Conservation (phyloP, 1,284 basidiomycete genomes). For the Laetiporus sulphureus region DNA sequence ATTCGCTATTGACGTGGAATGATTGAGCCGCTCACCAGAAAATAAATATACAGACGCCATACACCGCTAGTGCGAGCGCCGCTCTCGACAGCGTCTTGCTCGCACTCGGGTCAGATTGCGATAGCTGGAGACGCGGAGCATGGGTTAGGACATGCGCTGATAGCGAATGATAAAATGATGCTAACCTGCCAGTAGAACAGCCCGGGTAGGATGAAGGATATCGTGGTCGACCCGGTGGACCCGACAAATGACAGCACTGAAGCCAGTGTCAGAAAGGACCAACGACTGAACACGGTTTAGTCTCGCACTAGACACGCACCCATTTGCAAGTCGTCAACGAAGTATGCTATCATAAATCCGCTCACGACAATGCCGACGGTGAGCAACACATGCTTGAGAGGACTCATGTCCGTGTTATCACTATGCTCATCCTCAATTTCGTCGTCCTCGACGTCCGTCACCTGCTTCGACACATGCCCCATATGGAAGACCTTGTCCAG, state of each 20-base stretch:
- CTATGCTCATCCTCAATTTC: slow-evolving; percentile 50
- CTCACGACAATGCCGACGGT: slow-evolving; percentile 67
- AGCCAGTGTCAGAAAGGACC: too few relatives aligned
- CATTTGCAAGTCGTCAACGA: slow-evolving; percentile 78
- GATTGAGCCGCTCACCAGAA: slow-evolving; percentile 64
- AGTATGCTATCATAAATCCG: slow-evolving; percentile 76
- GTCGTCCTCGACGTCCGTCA: slow-evolving; percentile 27
- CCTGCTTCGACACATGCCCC: slow-evolving; percentile 24
- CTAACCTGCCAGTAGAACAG: slow-evolving; percentile 76
- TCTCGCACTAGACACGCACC: slow-evolving; percentile 46
- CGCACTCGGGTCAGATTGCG: slow-evolving; percentile 56
- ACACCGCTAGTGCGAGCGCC: slow-evolving; percentile 65
- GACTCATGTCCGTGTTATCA: slow-evolving; percentile 57
- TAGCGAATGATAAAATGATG: slow-evolving; percentile 2
- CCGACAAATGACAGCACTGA: slow-evolving; percentile 94
- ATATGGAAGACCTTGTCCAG: slow-evolving; percentile 82
- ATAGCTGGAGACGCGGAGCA: slow-evolving; percentile 42
- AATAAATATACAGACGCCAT: slow-evolving; percentile 78
- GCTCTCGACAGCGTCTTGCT: slow-evolving; percentile 52
- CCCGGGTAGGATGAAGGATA: slow-evolving; percentile 96
- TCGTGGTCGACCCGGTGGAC: slow-evolving; percentile 92
- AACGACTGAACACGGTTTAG: too few relatives aligned
- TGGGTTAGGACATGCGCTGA: slow-evolving; percentile 7
- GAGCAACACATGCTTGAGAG: slow-evolving; percentile 67
- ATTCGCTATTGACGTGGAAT: not conserved